Conservation (phyloP, 2,329 filamentous ascomycete species). For the Arthrobotrys entomopaga region DNA sequence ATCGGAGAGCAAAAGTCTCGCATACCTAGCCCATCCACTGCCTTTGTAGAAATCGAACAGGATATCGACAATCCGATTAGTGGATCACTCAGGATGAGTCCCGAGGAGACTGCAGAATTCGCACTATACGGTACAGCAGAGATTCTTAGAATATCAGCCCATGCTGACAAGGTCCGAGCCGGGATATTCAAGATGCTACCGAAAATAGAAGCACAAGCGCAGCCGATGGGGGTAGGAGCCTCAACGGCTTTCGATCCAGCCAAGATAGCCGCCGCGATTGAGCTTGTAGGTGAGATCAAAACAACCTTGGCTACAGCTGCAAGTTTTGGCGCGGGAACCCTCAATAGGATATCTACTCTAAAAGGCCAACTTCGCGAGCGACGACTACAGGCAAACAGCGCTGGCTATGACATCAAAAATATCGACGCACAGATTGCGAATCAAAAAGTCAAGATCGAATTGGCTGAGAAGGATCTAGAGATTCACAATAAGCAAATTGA, state of each 20-base stretch:
- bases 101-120: constrained; percentile 26
- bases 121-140: constrained; percentile 12
- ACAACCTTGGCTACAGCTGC: constrained; percentile 8
- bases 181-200: constrained; percentile 31
- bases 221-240: constrained; percentile 41
- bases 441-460: constrained; percentile 9
- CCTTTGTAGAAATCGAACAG: constrained; percentile 22
- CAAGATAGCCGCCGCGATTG: constrained; percentile 27
- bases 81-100: constrained; percentile 27
- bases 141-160: constrained; percentile 20
- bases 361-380: constrained; percentile 17
- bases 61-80: constrained; percentile 15
- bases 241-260: constrained; percentile 12
- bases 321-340: constrained; percentile 4
- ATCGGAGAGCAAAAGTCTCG: constrained; percentile 27
- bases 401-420: constrained; percentile 50
- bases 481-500: constrained; percentile 7
- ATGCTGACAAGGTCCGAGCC: constrained; percentile 11
- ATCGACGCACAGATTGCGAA: constrained; percentile 22
- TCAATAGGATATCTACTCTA: not conserved
- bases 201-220: constrained; percentile 12
- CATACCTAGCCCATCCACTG: constrained; percentile 23
- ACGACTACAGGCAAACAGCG: constrained; percentile 60
- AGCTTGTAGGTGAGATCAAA: constrained; percentile 11
- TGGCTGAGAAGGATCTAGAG: constrained; percentile 12